These are phyloP conservation scores for Neopestalotiopsis rosae DNA, from an alignment of 2,329 filamentous ascomycete species.

Conservation along the genomic window DNA sequence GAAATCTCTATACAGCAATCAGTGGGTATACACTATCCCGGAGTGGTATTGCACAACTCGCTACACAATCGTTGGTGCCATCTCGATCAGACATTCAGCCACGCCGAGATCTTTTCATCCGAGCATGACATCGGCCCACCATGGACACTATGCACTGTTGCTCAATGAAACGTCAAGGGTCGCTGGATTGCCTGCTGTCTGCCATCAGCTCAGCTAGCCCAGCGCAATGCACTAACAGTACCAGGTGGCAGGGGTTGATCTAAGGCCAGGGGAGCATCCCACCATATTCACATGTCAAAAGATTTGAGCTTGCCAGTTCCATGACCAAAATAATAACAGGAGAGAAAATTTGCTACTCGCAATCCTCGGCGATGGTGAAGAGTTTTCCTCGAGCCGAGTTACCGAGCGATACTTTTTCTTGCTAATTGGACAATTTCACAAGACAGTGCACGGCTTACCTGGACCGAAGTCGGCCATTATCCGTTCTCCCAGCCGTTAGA, in stretches of 20 bases:
- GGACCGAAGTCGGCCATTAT: not conserved
- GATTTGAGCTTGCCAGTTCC: not conserved
- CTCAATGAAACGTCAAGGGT: conserved; percentile 11
- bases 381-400: not conserved
- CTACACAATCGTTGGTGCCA: not conserved
- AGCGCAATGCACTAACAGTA: not conserved
- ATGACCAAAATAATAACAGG: not conserved
- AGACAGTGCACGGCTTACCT: not conserved
- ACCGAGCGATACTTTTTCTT: not conserved
- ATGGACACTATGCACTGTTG: not conserved
- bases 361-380: not conserved
- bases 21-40: not conserved
- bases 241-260: not conserved
- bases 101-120: not conserved
- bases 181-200: not conserved
- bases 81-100: not conserved
- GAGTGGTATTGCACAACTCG: not conserved
- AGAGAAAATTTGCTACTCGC: not conserved
- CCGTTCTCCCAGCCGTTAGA: not conserved
- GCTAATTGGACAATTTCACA: not conserved
- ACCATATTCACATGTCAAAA: conserved; percentile 11
- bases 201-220: not conserved
- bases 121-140: conserved; percentile 4
- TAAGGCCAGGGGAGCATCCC: conserved; percentile 1
- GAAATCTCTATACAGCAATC: not conserved